A percentile compares a stretch with the other conserved stretches of the same genome.
phyloP scores from a whole-genome alignment of 164 flowering plant genomes.

The Buxus sempervirens region DNA sequence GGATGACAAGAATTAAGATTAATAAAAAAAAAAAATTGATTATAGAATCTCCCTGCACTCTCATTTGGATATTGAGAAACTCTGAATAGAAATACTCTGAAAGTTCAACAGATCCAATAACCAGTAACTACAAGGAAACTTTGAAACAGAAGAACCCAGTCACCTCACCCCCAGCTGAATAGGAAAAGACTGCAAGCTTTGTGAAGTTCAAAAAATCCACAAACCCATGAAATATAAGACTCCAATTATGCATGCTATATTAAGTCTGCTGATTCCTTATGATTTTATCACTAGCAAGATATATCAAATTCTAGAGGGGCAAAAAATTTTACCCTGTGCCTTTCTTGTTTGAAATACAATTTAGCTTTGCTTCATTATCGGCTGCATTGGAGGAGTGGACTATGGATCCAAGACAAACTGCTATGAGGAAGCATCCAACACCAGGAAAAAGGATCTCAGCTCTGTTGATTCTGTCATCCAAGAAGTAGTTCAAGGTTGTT shows the following conservation, averaged over 20 bases:
- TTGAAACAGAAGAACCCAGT: no score
- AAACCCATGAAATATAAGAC: no score
- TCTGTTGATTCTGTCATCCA: constrained; percentile 71
- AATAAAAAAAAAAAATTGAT: not conserved
- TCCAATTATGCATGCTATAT: no score
- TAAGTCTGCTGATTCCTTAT: not conserved
- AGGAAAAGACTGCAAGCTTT: no score
- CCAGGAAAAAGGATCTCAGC: constrained; percentile 94
- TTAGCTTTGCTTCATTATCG: constrained; percentile 59
- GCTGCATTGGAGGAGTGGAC: constrained; percentile 75
- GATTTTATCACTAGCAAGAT: not conserved
- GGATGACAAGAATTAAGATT: not conserved
- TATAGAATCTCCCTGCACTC: not conserved
- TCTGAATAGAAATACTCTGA: not conserved
- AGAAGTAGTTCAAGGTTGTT: constrained; percentile 81
- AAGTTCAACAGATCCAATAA: not conserved
- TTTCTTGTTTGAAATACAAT: constrained; percentile 17
- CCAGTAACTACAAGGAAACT: not conserved
- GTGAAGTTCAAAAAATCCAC: no score
- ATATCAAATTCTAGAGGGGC: not conserved
- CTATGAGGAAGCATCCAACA: constrained; percentile 74
- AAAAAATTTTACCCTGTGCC: constrained; percentile 29
- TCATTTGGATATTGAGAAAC: not conserved
- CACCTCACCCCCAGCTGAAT: no score
- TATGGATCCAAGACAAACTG: constrained; percentile 71